phyloP scores from a whole-genome alignment of 73 alveolate genomes.

The Diophrys sp. region DNA sequence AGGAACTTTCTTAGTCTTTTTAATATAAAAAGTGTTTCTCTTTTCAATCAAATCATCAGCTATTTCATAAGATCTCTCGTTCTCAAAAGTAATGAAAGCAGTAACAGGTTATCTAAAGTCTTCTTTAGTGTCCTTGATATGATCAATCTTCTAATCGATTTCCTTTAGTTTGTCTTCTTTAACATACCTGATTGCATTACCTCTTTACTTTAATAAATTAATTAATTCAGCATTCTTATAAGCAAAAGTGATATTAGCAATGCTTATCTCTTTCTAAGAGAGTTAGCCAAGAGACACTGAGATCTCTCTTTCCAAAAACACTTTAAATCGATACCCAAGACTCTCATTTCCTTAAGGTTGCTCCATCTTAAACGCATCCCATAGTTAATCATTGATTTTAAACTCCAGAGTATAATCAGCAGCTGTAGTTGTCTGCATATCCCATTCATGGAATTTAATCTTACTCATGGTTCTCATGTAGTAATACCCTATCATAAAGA shows the following conservation, averaged over 20 bases:
- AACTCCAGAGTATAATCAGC: slow-evolving; percentile 57
- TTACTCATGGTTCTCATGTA: not conserved
- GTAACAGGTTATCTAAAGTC: slow-evolving; percentile 33
- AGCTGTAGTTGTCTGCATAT: slow-evolving; percentile 51
- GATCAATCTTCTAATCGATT: not conserved
- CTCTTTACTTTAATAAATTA: slow-evolving; percentile 26
- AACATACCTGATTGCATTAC: slow-evolving; percentile 1
- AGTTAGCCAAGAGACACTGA: not conserved
- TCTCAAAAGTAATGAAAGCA: slow-evolving; percentile 58
- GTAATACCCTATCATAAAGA: not conserved
- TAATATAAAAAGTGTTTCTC: not conserved
- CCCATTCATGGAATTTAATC: slow-evolving; percentile 32
- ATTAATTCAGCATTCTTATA: slow-evolving; percentile 32
- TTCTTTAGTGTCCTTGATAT: not conserved
- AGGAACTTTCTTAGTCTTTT: not conserved
- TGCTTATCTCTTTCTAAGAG: not conserved
- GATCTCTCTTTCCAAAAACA: not conserved
- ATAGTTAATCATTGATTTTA: slow-evolving; percentile 7
- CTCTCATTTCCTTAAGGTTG: not conserved
- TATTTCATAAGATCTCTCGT: slow-evolving; percentile 48
- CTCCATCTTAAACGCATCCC: slow-evolving; percentile 27
- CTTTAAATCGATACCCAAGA: not conserved
- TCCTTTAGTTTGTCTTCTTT: not conserved
- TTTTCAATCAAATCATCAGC: slow-evolving; percentile 1
- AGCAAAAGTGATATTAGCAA: slow-evolving; percentile 54